phyloP scores from a whole-genome alignment of 495 filamentous ascomycete genomes.

The Podospora pseudoanserina region DNA sequence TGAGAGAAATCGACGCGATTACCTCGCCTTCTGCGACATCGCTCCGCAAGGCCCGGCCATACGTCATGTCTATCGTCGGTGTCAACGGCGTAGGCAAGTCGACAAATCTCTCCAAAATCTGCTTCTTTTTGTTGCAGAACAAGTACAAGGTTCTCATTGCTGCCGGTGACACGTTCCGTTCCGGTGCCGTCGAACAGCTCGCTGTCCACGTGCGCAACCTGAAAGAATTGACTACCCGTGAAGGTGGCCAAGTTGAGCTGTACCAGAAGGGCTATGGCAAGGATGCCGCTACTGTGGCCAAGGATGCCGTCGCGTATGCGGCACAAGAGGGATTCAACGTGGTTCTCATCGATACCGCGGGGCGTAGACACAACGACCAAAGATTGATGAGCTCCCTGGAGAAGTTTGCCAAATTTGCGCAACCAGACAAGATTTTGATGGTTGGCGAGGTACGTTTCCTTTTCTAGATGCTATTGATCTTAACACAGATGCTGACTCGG shows the following conservation, averaged over 20 bases:
- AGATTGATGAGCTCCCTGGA: conserved; percentile 91
- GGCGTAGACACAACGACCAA: conserved; percentile 90
- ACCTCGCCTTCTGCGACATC: conserved; percentile 58
- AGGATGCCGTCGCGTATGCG: conserved; percentile 82
- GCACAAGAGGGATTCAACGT: conserved; percentile 77
- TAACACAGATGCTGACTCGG: conserved; percentile 17
- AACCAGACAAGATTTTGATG: conserved; percentile 98
- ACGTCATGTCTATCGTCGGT: conserved; percentile 95
- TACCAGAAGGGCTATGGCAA: conserved; percentile 98
- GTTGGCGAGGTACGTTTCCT: conserved; percentile 69
- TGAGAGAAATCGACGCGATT: conserved; percentile 84
- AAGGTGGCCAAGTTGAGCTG: conserved; percentile 79
- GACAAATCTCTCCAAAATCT: conserved; percentile 94
- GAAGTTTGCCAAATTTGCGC: conserved; percentile 93
- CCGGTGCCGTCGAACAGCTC: conserved; percentile 93
- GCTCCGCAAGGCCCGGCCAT: conserved; percentile 64
- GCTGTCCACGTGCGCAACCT: conserved; percentile 91
- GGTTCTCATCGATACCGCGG: conserved; percentile 94
- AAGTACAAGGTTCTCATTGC: conserved; percentile 93
- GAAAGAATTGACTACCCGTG: conserved; percentile 75
- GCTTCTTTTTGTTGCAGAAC: conserved; percentile 95
- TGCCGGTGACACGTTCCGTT: conserved; percentile 95
- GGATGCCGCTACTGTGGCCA: conserved; percentile 91
- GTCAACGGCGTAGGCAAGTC: conserved; percentile 98
- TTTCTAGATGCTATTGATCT: neutral